Base-by-base conservation (phyloP, 177 flowering plant species). In the Vitis hybrid region DNA sequence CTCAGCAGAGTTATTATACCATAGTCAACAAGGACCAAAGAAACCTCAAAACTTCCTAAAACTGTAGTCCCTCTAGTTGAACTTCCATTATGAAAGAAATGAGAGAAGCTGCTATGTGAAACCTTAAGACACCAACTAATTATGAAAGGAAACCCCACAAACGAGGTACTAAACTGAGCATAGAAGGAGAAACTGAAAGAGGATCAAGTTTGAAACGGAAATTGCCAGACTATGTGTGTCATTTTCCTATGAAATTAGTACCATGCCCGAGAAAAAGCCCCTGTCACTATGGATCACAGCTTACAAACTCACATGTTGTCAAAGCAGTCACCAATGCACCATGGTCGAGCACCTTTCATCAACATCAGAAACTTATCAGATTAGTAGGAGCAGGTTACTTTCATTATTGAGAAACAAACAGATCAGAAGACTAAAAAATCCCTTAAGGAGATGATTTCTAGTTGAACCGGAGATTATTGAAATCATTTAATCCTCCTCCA, bases 391-490 rank as follows among this genome's bases (percentile, higher is more conserved):
- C 6, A 7, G 8, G 45, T 39, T 39, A 39, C 8, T 39, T 39
- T 7, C 45, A 39, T 39, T 39, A 39, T 39, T 39, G 45, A 39
- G 63, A 70, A 62, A 52, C 15, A 64, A 58, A 18, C 45, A 39
- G 34, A 71, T 68, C 57, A 56, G 66, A 60, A 66, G 56, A 62
- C 65, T 7, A 66, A 66, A 32, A 61, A 62, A 68, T 66, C 68
- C 63, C 67, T 39, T 59, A 23, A 65, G 94, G 91, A 57, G 96
- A 88, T 26, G 90, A 52, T 72, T 89, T 91, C 97, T 95, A 96
- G 71, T 92, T 95, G 60, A 84, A 96, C 51, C 82, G 99, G 68
- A 88, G 91, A 84, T 87, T 86, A 80, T 78, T 87, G 70, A 85
- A 93, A 67, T 90, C 87, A 67, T 93, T 95, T 30, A 78, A 39